A percentile compares a stretch with the other conserved stretches of the same genome.
Evolutionary conservation across 2,329 filamentous ascomycete species (phyloP).

Genomic region (Fonsecaea pugnacius): DNA sequence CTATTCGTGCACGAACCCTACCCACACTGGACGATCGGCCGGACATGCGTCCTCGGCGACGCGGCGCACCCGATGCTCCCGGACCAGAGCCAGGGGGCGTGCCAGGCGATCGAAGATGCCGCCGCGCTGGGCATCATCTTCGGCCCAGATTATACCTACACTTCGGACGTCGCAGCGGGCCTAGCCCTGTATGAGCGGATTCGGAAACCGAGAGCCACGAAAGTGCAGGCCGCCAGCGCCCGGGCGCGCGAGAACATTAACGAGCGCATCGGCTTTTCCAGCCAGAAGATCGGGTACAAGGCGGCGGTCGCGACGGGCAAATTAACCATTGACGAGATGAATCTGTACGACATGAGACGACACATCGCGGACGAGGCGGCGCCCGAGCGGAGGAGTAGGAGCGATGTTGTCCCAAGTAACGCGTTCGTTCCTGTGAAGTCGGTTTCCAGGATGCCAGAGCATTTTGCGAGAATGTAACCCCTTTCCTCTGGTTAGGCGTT

Average conservation of each 20-base stretch:
- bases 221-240: conserved; percentile 40
- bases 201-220: conserved; percentile 41
- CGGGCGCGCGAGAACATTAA: conserved; percentile 24
- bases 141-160: conserved; percentile 29
- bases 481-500: neutral
- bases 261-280: conserved; percentile 27
- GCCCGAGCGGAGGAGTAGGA: neutral
- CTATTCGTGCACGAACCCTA: conserved; percentile 33
- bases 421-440: neutral
- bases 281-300: conserved; percentile 53
- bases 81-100: conserved; percentile 44
- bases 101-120: conserved; percentile 50
- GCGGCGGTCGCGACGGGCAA: conserved; percentile 65
- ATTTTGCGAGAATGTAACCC: conserved; percentile 9
- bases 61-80: conserved; percentile 45
- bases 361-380: conserved; percentile 15
- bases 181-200: conserved; percentile 40
- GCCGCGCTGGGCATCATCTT: conserved; percentile 47
- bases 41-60: conserved; percentile 41
- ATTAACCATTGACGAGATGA: conserved; percentile 72
- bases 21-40: conserved; percentile 39
- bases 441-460: conserved; percentile 8
- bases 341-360: conserved; percentile 45
- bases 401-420: neutral
- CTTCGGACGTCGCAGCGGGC: conserved; percentile 35